These are phyloP conservation scores for Pythium phragmiticola DNA, from an alignment of 352 stramenopile genomes.

Conservation along the genomic window DNA sequence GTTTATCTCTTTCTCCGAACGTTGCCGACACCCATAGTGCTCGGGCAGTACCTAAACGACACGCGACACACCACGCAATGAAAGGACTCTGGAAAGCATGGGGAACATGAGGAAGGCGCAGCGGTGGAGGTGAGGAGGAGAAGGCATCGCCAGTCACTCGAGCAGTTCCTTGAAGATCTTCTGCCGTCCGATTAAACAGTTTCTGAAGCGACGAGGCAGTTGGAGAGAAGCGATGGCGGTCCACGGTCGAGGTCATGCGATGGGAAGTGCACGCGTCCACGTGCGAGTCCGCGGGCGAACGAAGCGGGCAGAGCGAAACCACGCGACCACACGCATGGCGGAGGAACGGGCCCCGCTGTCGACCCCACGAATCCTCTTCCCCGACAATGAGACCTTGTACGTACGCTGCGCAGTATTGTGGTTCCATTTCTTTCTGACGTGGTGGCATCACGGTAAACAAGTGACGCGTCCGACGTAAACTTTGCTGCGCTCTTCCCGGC, in stretches of 20 bases:
- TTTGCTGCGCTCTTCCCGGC: conserved; percentile 24
- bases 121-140: too few relatives aligned
- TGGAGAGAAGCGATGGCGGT: not conserved
- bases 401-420: not conserved
- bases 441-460: not conserved
- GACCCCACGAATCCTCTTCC: conserved; percentile 22
- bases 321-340: not conserved
- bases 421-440: not conserved
- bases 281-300: not conserved
- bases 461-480: conserved; percentile 25
- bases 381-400: conserved; percentile 28
- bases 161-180: too few relatives aligned
- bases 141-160: too few relatives aligned
- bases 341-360: not conserved
- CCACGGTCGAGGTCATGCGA: not conserved
- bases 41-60: conserved; percentile 3
- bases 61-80: conserved; percentile 1
- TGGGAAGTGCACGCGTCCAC: not conserved
- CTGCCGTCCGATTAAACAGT: not conserved
- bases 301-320: not conserved
- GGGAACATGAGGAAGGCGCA: not conserved
- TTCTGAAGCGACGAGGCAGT: not conserved
- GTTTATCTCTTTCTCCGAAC: conserved; percentile 23
- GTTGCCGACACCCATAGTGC: conserved; percentile 7
- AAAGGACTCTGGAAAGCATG: not conserved